phyloP scores from a whole-genome alignment of 805 yeast genomes.

The Zygosaccharomyces bisporus region DNA sequence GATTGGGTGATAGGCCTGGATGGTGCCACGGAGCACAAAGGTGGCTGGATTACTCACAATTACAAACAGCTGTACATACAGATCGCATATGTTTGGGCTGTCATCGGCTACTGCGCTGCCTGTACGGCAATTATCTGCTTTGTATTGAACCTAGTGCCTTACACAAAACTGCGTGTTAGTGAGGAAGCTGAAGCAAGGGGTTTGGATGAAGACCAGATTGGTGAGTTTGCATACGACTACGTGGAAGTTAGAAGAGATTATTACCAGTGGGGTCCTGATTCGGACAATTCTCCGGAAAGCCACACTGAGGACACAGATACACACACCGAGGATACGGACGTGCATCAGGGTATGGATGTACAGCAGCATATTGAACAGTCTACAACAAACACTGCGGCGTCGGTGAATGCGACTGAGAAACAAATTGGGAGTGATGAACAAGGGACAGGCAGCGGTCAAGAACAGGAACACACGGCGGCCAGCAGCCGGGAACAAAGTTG shows the following conservation, averaged over 20 bases:
- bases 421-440: conserved; percentile 1
- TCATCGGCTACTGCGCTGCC: conserved; percentile 66
- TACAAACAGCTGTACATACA: conserved; percentile 91
- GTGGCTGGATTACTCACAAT: conserved; percentile 91
- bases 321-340: background rate
- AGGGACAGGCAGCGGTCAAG: background rate
- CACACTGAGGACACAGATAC: background rate
- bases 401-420: background rate
- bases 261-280: conserved; percentile 44
- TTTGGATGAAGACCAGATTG: conserved; percentile 94
- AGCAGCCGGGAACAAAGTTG: background rate
- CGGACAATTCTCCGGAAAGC: conserved; percentile 10
- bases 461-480: background rate
- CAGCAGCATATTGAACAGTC: conserved; percentile 3
- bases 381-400: conserved; percentile 3
- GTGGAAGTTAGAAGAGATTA: conserved; percentile 95
- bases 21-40: conserved; percentile 74
- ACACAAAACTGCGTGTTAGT: conserved; percentile 70
- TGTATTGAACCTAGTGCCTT: conserved; percentile 74
- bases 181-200: conserved; percentile 87
- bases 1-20: conserved; percentile 88
- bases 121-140: conserved; percentile 76
- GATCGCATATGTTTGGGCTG: conserved; percentile 75
- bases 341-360: background rate
- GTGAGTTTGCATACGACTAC: conserved; percentile 98